Conservation (phyloP, 768 basidiomycete genomes). For the Hypholoma sublateritium region DNA sequence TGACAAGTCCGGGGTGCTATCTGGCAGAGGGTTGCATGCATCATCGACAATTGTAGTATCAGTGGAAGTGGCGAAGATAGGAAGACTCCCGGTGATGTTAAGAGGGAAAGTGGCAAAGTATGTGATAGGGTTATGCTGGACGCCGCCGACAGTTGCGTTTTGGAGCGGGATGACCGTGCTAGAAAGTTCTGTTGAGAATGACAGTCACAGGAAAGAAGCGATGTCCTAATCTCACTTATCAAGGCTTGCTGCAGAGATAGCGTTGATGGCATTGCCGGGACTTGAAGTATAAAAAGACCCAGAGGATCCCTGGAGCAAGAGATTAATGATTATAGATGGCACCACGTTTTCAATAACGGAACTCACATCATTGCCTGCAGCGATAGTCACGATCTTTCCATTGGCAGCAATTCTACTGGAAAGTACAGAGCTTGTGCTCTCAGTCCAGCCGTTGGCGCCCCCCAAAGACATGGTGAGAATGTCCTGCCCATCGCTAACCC, state of each 20-base stretch:
- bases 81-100: slow-evolving; percentile 41
- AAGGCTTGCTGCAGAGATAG: slow-evolving; percentile 53
- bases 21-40: slow-evolving; percentile 59
- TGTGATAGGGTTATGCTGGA: slow-evolving; percentile 45
- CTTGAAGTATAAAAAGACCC: slow-evolving; percentile 61
- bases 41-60: slow-evolving; percentile 53
- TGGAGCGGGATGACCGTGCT: slow-evolving; percentile 59
- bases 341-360: slow-evolving; percentile 32
- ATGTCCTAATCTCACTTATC: slow-evolving; percentile 39
- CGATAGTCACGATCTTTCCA: slow-evolving; percentile 63
- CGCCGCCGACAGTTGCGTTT: slow-evolving; percentile 51
- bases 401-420: slow-evolving; percentile 55
- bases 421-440: slow-evolving; percentile 50
- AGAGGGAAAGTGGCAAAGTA: slow-evolving; percentile 56
- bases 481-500: slow-evolving; percentile 52
- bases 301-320: slow-evolving; percentile 43
- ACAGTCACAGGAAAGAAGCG: slow-evolving; percentile 25
- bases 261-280: slow-evolving; percentile 52
- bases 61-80: slow-evolving; percentile 60
- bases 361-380: slow-evolving; percentile 51
- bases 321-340: slow-evolving; percentile 12
- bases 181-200: slow-evolving; percentile 5
- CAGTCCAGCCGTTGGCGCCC: slow-evolving; percentile 63
- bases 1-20: slow-evolving; percentile 52
- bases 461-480: slow-evolving; percentile 70